A percentile compares a stretch with the other conserved stretches of the same genome.
phyloP scores from a whole-genome alignment of 495 filamentous ascomycete species.

The Terfezia boudieri region DNA sequence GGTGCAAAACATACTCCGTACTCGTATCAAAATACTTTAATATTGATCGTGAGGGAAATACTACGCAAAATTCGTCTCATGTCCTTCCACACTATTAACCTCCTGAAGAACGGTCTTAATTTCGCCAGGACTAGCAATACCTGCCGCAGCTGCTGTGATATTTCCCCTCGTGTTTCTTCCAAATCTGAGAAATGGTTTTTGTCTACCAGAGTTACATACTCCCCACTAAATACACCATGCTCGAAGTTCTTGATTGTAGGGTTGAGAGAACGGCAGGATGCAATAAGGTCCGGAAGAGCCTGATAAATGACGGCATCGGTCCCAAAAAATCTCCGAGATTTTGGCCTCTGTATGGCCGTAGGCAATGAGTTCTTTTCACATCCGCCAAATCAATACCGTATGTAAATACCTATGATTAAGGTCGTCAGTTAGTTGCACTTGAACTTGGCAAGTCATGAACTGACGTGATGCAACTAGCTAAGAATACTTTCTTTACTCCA shows the following conservation, averaged over 20 bases:
- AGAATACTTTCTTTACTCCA: constrained; percentile 77
- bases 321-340: constrained; percentile 60
- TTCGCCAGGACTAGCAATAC: constrained; percentile 37
- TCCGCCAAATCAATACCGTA: constrained; percentile 84
- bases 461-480: constrained; percentile 55
- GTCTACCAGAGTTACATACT: constrained; percentile 64
- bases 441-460: constrained; percentile 1
- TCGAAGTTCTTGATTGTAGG: constrained; percentile 45
- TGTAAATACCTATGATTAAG: constrained; percentile 33
- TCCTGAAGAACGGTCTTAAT: constrained; percentile 43
- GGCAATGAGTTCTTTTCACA: constrained; percentile 60
- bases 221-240: constrained; percentile 88
- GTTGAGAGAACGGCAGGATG: constrained; percentile 32
- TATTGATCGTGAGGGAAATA: too few species aligned
- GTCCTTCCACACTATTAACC: constrained; percentile 28
- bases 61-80: too few species aligned
- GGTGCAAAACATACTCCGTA: too few species aligned
- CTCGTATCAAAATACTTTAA: too few species aligned
- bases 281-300: constrained; percentile 59
- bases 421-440: constrained; percentile 10
- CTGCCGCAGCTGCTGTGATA: constrained; percentile 42
- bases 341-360: constrained; percentile 44
- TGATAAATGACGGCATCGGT: constrained; percentile 89
- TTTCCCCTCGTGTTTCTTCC: constrained; percentile 51
- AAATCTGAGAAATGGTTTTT: constrained; percentile 76